Percentiles rank a stretch among this genome's conserved stretches.
phyloP scores from a whole-genome alignment of 2,329 filamentous ascomycete species.

The Epichloe uncinata region DNA sequence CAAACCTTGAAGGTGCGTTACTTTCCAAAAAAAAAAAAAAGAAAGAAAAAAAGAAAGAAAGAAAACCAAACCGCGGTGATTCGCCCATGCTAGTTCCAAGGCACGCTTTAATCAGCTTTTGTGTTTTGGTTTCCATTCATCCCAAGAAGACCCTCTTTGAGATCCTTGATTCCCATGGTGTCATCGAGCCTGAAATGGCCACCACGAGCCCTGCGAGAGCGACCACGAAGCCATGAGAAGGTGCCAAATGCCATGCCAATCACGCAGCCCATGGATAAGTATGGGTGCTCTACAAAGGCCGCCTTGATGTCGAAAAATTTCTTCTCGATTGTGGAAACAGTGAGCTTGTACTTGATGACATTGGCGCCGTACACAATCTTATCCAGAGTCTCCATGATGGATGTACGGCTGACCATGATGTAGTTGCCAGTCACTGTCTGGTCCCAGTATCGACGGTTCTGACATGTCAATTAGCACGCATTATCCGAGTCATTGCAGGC shows the following conservation, averaged over 20 bases:
- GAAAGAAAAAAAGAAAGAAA: conserved; percentile 1
- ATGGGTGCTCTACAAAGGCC: conserved; percentile 45
- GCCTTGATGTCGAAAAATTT: conserved; percentile 54
- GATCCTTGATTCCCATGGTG: conserved; percentile 32
- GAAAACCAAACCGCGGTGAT: neutral
- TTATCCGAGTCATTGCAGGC: neutral
- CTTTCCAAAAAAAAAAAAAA: conserved; percentile 2
- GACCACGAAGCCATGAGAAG: conserved; percentile 40
- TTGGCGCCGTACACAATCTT: conserved; percentile 57
- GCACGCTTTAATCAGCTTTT: conserved; percentile 20
- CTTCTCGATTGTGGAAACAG: conserved; percentile 58
- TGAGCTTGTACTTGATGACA: conserved; percentile 63
- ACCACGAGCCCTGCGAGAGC: conserved; percentile 38
- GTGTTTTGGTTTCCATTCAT: conserved; percentile 21
- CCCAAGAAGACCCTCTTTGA: conserved; percentile 54
- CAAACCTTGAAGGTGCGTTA: conserved; percentile 2
- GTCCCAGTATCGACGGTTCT: conserved; percentile 95
- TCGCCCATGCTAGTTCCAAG: neutral
- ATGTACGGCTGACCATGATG: conserved; percentile 79
- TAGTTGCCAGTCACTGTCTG: conserved; percentile 75
- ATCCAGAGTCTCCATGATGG: conserved; percentile 75
- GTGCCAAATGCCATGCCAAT: conserved; percentile 41
- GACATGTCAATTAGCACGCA: conserved; percentile 4
- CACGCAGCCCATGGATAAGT: conserved; percentile 42
- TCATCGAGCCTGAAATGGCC: conserved; percentile 52